Evolutionary conservation across 2,329 filamentous ascomycete species (phyloP).

Genomic region (Bipolaris bicolor): DNA sequence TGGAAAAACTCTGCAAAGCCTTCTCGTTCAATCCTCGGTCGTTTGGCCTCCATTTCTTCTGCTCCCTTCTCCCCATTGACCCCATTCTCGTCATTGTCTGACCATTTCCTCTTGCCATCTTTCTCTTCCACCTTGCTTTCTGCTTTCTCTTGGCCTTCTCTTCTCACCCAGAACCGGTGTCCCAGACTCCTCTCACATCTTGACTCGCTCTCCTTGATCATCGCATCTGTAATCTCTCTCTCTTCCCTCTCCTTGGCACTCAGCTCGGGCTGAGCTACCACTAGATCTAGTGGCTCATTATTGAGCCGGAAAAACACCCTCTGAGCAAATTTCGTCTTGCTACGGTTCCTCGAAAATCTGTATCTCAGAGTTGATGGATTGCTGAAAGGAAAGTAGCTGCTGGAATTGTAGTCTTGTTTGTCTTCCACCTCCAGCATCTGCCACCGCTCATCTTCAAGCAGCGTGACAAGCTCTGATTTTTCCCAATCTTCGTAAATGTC

Average conservation of each 20-base stretch:
- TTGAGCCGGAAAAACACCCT: constrained; percentile 44
- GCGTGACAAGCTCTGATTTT: constrained; percentile 22
- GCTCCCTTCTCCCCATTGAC: neutral
- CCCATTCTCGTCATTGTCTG: neutral
- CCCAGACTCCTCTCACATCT: neutral
- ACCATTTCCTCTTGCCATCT: constrained; percentile 16
- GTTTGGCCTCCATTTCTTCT: neutral
- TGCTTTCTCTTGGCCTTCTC: constrained; percentile 6
- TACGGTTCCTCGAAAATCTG: constrained; percentile 25
- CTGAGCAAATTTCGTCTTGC: constrained; percentile 39
- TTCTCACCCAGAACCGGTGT: constrained; percentile 38
- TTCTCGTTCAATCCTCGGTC: constrained; percentile 1
- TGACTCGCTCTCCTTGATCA: constrained; percentile 22
- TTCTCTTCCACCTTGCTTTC: neutral
- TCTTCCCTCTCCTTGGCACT: constrained; percentile 32
- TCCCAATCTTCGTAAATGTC: constrained; percentile 46
- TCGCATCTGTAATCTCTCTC: constrained; percentile 29
- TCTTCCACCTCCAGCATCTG: constrained; percentile 41
- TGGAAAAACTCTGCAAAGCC: neutral
- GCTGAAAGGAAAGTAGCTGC: constrained; percentile 27
- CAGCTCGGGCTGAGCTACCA: constrained; percentile 1
- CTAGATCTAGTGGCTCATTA: constrained; percentile 23
- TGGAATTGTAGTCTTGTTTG: constrained; percentile 25
- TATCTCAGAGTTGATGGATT: constrained; percentile 21
- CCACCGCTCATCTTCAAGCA: constrained; percentile 39